Percentiles rank a stretch among this genome's conserved stretches.
These are phyloP conservation scores for Boletus rex-veris DNA, from an alignment of 768 basidiomycete species.

Conservation along the genomic window DNA sequence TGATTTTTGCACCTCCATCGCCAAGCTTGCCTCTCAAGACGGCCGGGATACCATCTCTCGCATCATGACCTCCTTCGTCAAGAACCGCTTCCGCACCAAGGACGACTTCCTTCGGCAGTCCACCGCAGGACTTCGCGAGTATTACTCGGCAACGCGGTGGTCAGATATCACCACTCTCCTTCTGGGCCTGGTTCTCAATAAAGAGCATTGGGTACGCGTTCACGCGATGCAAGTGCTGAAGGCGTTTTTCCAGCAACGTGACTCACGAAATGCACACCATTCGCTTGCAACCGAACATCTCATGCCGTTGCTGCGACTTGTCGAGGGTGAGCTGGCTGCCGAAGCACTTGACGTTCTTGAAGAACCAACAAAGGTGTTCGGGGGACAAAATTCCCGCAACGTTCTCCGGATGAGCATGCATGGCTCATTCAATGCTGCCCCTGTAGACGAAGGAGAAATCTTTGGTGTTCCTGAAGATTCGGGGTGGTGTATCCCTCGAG, in stretches of 20 bases:
- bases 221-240: slow-evolving; percentile 87
- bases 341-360: slow-evolving; percentile 93
- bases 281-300: slow-evolving; percentile 80
- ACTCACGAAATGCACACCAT: slow-evolving; percentile 70
- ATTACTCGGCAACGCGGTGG: slow-evolving; percentile 73
- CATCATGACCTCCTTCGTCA: slow-evolving; percentile 87
- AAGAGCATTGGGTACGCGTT: slow-evolving; percentile 74
- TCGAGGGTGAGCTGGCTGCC: slow-evolving; percentile 82
- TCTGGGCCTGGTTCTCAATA: slow-evolving; percentile 83
- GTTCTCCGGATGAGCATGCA: slow-evolving; percentile 94
- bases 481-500: slow-evolving; percentile 83
- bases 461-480: slow-evolving; percentile 81
- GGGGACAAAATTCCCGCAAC: slow-evolving; percentile 74
- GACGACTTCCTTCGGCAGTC: slow-evolving; percentile 94
- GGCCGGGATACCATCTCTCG: slow-evolving; percentile 76
- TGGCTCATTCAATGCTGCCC: slow-evolving; percentile 40
- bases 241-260: slow-evolving; percentile 81
- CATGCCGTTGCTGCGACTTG: slow-evolving; percentile 83
- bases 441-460: slow-evolving; percentile 60
- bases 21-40: slow-evolving; percentile 65
- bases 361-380: slow-evolving; percentile 77
- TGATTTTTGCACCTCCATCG: slow-evolving; percentile 71
- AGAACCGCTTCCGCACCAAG: slow-evolving; percentile 82
- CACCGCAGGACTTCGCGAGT: slow-evolving; percentile 78
- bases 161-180: slow-evolving; percentile 80